Evolutionary conservation across 257 asterid genomes (phyloP), one percentile per base, ranked within the genome.

Genomic region (Solanum clarkiae): DNA sequence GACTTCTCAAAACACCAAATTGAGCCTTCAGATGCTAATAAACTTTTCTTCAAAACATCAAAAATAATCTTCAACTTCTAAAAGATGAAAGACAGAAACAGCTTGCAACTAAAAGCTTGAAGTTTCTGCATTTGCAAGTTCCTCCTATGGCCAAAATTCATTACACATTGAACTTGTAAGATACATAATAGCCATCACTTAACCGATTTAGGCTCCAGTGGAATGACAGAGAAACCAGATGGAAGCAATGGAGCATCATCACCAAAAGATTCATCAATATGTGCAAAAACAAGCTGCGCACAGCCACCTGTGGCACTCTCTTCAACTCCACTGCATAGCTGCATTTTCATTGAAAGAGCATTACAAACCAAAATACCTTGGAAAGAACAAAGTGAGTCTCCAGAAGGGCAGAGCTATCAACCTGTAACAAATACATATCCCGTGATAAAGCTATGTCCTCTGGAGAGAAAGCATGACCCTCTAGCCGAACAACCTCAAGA

Each of bases 201-300:
- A 90, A 97, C 99, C 86, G 98, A 89, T 95, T 94, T 94, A 80
- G 95, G 91, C 80, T 92, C 98, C 88, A 97, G 86, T 6, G 98
- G 98, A 69, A 97, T 97, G 86, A 97, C 97, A 59, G 95, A 98
- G 84, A 97, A 97, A 26, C 99, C 99, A 55, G 98, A 95, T 8
- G 98, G 95, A 56, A 95, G 94, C 90, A 97, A 45, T 20, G 95
- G 96, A 79, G 97, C 98, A 83, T 97, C 99, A 45, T 97, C 98
- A 14, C 97, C 97, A 63, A 97, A 95, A 20, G 98, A 92, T 86
- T 94, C 99, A 57, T 97, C 98, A 17, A 97, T 95, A 3, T 98
- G 97, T 59, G 98, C 97, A 89, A 97, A 97, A 69, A 97, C 98
- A 12, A 97, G 98, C 93, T 97, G 98, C 81, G 98, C 94, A 81